phyloP scores from a whole-genome alignment of 768 basidiomycete genomes.

The Mycena sanguinolenta region DNA sequence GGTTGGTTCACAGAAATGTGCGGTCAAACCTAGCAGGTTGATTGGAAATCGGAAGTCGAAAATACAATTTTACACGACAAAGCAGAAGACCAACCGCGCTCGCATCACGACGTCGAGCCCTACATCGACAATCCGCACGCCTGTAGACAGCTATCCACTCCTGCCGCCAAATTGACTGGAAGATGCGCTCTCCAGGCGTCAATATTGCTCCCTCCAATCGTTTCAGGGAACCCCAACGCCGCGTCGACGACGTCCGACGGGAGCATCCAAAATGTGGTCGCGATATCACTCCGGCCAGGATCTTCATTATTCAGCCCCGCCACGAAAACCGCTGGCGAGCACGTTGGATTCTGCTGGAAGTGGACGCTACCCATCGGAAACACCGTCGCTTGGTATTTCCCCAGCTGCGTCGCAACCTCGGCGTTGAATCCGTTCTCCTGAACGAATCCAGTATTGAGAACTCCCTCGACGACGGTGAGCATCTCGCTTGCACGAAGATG shows the following conservation, averaged over 20 bases:
- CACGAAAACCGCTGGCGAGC: neutral
- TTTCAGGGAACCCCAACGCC: neutral
- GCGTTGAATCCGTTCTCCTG: slow-evolving; percentile 21
- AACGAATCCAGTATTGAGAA: neutral
- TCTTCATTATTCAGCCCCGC: slow-evolving; percentile 1
- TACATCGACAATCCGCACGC: neutral
- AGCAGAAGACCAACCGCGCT: neutral
- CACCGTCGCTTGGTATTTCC: slow-evolving; percentile 17
- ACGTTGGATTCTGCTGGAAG: slow-evolving; percentile 3
- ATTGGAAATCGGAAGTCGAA: no score
- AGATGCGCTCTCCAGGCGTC: slow-evolving; percentile 1
- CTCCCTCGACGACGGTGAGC: neutral
- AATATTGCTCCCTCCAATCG: neutral
- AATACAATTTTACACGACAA: neutral
- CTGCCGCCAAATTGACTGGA: neutral
- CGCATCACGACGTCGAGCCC: neutral
- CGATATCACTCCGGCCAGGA: slow-evolving; percentile 7
- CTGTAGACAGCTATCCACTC: neutral
- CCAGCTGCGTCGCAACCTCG: slow-evolving; percentile 28
- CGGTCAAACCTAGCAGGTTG: neutral
- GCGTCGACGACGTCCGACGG: neutral
- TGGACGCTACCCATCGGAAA: neutral
- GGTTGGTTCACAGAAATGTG: neutral
- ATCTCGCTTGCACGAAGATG: slow-evolving; percentile 1
- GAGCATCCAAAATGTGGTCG: slow-evolving; percentile 8